Evolutionary conservation across 257 asterid genomes (phyloP).

Genomic region (Eustoma russellianum): DNA sequence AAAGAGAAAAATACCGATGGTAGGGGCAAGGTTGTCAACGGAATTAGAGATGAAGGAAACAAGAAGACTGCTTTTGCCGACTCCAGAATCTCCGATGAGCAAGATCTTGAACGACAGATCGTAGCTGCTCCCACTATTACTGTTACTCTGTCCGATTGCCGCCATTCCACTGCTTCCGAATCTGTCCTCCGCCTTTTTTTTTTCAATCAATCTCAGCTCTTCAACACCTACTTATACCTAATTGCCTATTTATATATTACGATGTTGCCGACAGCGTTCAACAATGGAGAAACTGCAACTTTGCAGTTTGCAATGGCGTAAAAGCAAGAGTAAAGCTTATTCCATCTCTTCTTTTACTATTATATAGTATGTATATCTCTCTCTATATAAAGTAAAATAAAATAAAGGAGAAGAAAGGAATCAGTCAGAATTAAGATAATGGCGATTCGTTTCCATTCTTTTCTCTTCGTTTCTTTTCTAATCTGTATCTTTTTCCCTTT

Average conservation of each 20-base stretch:
- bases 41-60: constrained; percentile 73
- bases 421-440: constrained; percentile 14
- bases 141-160: constrained; percentile 38
- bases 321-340: constrained; percentile 5
- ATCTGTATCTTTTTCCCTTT: too few species aligned
- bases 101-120: constrained; percentile 93
- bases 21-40: constrained; percentile 69
- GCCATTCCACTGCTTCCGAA: constrained; percentile 27
- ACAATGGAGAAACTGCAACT: neutral
- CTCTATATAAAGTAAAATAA: neutral
- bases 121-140: constrained; percentile 25
- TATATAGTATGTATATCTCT: too few species aligned
- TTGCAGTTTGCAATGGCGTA: neutral
- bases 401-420: neutral
- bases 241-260: too few species aligned
- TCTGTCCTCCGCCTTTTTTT: neutral
- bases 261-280: constrained; percentile 3
- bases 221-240: neutral
- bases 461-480: neutral
- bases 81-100: constrained; percentile 93
- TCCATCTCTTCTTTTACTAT: neutral
- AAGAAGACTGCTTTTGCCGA: constrained; percentile 92
- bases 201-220: neutral
- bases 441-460: constrained; percentile 14
- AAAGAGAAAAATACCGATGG: constrained; percentile 48